A percentile compares a stretch with the other conserved stretches of the same genome.
Evolutionary conservation across 208 protist species (phyloP).

Genomic region (Acanthamoeba rhysodes): DNA sequence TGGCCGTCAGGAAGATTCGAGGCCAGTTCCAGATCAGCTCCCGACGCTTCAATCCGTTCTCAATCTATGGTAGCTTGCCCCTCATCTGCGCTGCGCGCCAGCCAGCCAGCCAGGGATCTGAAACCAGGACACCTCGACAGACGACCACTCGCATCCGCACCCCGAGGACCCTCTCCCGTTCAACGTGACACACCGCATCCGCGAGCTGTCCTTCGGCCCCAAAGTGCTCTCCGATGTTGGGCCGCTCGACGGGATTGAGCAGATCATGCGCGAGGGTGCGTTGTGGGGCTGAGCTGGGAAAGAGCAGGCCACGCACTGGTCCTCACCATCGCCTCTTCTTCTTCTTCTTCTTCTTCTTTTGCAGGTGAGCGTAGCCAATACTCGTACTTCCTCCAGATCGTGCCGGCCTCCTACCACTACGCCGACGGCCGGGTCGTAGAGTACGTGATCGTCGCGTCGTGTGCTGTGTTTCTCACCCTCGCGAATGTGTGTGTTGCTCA

Average conservation of each 20-base stretch:
- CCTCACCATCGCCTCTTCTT: background rate
- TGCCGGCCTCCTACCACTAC: background rate
- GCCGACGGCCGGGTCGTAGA: background rate
- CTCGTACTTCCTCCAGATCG: conserved; percentile 37
- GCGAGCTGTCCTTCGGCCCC: background rate
- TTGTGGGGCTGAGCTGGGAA: background rate
- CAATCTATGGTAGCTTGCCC: background rate
- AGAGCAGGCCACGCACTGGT: no score
- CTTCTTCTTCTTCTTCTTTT: background rate
- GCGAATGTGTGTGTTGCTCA: no score
- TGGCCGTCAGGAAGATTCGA: background rate
- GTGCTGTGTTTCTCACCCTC: no score
- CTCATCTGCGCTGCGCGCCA: no score
- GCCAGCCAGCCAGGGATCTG: no score
- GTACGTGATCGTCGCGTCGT: no score
- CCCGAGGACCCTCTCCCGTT: background rate
- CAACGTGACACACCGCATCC: conserved; percentile 36
- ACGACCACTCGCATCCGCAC: background rate
- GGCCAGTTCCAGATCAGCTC: background rate
- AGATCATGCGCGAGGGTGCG: background rate
- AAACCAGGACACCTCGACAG: background rate
- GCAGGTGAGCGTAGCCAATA: background rate
- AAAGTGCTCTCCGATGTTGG: background rate
- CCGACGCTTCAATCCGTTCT: background rate
- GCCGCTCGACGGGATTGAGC: background rate